Percentiles rank a stretch among this genome's conserved stretches.
phyloP scores from a whole-genome alignment of 2,329 filamentous ascomycete species.

The Calonectria naviculata region DNA sequence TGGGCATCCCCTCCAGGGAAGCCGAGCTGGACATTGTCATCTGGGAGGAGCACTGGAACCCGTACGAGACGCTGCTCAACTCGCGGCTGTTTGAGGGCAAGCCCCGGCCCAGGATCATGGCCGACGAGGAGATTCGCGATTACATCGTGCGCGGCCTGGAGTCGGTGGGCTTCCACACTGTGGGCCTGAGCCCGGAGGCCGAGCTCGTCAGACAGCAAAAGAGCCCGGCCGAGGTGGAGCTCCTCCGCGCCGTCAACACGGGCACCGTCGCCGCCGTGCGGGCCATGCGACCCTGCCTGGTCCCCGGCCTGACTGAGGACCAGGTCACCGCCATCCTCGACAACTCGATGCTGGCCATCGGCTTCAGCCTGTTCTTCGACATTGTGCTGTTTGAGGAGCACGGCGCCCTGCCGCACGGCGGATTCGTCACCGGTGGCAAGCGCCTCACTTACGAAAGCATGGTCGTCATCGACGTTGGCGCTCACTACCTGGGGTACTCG shows the following conservation, averaged over 20 bases:
- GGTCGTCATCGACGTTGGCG: slow-evolving; percentile 72
- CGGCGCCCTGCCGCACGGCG: slow-evolving; percentile 64
- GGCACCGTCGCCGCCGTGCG: slow-evolving; percentile 71
- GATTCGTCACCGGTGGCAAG: slow-evolving; percentile 62
- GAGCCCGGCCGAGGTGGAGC: slow-evolving; percentile 64
- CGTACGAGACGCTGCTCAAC: slow-evolving; percentile 64
- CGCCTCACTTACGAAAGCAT: slow-evolving; percentile 65
- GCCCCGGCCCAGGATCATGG: slow-evolving; percentile 60
- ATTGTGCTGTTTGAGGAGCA: slow-evolving; percentile 71
- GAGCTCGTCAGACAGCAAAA: slow-evolving; percentile 71
- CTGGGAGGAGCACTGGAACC: slow-evolving; percentile 75
- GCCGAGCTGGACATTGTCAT: slow-evolving; percentile 63
- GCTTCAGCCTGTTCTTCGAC: slow-evolving; percentile 70
- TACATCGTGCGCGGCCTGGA: slow-evolving; percentile 69
- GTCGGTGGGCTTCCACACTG: slow-evolving; percentile 64
- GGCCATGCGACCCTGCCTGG: slow-evolving; percentile 66
- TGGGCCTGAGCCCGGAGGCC: slow-evolving; percentile 64
- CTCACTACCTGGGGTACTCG: slow-evolving; percentile 71
- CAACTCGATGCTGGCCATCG: slow-evolving; percentile 62
- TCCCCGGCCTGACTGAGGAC: slow-evolving; percentile 66
- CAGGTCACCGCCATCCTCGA: slow-evolving; percentile 67
- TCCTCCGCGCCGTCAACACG: slow-evolving; percentile 71
- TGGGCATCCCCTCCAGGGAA: slow-evolving; percentile 66
- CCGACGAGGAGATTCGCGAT: slow-evolving; percentile 73
- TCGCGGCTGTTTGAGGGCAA: slow-evolving; percentile 51